phyloP scores from a whole-genome alignment of 2,329 filamentous ascomycete genomes.

The Hymenoscyphus fraxineus region DNA sequence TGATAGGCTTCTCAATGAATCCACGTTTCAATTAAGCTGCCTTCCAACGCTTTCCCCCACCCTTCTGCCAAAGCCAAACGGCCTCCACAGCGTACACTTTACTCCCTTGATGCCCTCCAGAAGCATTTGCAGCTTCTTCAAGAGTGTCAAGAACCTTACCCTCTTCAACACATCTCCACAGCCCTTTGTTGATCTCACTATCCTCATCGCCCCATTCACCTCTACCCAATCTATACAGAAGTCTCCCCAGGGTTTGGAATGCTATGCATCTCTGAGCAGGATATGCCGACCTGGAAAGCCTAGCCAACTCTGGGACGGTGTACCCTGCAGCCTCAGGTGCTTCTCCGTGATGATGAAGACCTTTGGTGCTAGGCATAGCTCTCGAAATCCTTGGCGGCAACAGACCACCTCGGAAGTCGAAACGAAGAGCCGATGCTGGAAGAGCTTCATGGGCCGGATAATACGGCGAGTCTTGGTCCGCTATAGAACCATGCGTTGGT shows the following conservation, averaged over 20 bases:
- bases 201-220: conserved; percentile 67
- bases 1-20: not conserved
- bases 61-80: conserved; percentile 66
- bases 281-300: conserved; percentile 75
- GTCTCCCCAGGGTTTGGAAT: conserved; percentile 82
- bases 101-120: conserved; percentile 71
- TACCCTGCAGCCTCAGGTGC: conserved; percentile 94
- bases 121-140: conserved; percentile 66
- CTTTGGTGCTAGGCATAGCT: conserved; percentile 69
- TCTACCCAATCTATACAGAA: conserved; percentile 76
- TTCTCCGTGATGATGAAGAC: conserved; percentile 89
- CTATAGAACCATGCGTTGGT: conserved; percentile 59
- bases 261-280: conserved; percentile 86
- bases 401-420: conserved; percentile 79
- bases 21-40: conserved; percentile 23
- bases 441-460: conserved; percentile 71
- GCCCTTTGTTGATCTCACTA: conserved; percentile 64
- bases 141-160: conserved; percentile 74
- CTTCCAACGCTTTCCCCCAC: conserved; percentile 36
- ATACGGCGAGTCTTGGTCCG: conserved; percentile 72
- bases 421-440: conserved; percentile 75
- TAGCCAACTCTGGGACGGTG: conserved; percentile 80
- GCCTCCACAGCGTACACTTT: conserved; percentile 84
- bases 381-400: conserved; percentile 73
- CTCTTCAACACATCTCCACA: conserved; percentile 79